Evolutionary conservation across 768 basidiomycete species (phyloP).

Genomic region (Candolleomyces aberdarensis): DNA sequence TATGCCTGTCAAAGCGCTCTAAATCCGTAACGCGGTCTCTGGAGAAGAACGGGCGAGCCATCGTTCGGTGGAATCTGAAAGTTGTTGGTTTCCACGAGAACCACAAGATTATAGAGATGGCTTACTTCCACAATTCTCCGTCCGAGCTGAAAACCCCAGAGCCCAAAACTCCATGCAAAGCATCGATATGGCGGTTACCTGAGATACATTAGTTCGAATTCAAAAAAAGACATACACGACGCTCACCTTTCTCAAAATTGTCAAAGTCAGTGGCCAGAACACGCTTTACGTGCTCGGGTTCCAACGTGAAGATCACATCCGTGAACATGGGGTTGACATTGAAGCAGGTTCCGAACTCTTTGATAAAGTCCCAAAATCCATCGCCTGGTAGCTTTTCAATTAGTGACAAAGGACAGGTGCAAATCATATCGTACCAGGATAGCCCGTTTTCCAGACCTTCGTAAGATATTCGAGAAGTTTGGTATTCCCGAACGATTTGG

Average conservation of each 20-base stretch:
- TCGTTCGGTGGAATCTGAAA: slow-evolving; percentile 11
- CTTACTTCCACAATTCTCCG: slow-evolving; percentile 28
- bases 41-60: slow-evolving; percentile 12
- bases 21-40: slow-evolving; percentile 10
- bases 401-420: neutral
- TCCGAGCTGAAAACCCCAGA: slow-evolving; percentile 70
- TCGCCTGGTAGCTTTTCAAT: slow-evolving; percentile 33
- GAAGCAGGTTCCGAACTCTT: slow-evolving; percentile 38
- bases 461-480: slow-evolving; percentile 38
- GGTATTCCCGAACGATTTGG: slow-evolving; percentile 42
- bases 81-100: neutral
- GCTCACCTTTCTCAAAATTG: slow-evolving; percentile 53
- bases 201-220: neutral
- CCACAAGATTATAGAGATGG: neutral
- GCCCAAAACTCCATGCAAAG: slow-evolving; percentile 52
- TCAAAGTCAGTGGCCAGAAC: slow-evolving; percentile 57
- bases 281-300: slow-evolving; percentile 54
- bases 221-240: neutral
- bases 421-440: slow-evolving; percentile 38
- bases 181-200: slow-evolving; percentile 42
- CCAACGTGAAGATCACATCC: slow-evolving; percentile 43
- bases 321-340: slow-evolving; percentile 45
- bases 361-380: slow-evolving; percentile 32
- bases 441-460: slow-evolving; percentile 40
- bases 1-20: slow-evolving; percentile 9